A percentile compares a stretch with the other conserved stretches of the same genome.
phyloP scores from a whole-genome alignment of 176 grass and related monocot genomes.

The Areca catechu region DNA sequence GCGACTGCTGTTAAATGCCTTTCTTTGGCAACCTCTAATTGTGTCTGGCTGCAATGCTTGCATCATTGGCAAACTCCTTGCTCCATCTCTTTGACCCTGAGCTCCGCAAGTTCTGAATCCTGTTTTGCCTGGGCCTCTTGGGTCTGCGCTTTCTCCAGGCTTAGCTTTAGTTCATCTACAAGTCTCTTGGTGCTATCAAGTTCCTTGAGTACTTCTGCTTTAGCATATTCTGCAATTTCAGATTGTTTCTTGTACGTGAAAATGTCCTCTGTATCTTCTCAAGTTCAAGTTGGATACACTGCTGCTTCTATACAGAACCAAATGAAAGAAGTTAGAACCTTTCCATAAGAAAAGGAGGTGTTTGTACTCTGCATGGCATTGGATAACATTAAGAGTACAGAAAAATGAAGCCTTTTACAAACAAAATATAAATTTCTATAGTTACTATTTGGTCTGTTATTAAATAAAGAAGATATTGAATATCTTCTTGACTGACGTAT shows the following conservation, averaged over 20 bases:
- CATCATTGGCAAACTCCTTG: constrained; percentile 34
- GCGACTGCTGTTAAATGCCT: constrained; percentile 28
- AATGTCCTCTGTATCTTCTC: constrained; percentile 39
- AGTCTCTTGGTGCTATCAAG: constrained; percentile 25
- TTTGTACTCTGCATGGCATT: too few species aligned
- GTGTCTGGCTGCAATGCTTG: constrained; percentile 45
- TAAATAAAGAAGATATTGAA: too few species aligned
- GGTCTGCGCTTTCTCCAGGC: constrained; percentile 46
- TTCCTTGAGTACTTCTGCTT: constrained; percentile 35
- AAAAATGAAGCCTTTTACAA: too few species aligned
- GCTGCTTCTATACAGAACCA: constrained; percentile 37
- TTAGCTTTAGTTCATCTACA: constrained; percentile 62
- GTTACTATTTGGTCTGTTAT: too few species aligned
- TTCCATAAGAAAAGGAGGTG: too few species aligned
- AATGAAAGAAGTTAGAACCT: background rate
- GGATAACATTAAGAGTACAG: too few species aligned
- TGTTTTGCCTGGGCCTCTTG: constrained; percentile 54
- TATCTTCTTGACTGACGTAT: too few species aligned
- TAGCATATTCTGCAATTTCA: constrained; percentile 32
- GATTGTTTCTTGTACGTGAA: constrained; percentile 36
- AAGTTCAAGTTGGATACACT: constrained; percentile 42
- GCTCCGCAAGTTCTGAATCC: constrained; percentile 47
- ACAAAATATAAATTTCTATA: too few species aligned
- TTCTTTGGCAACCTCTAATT: constrained; percentile 50
- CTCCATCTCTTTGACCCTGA: constrained; percentile 58